Base-by-base conservation (phyloP, 176 grass and related monocot genomes). In the Ensete ventricosum region DNA sequence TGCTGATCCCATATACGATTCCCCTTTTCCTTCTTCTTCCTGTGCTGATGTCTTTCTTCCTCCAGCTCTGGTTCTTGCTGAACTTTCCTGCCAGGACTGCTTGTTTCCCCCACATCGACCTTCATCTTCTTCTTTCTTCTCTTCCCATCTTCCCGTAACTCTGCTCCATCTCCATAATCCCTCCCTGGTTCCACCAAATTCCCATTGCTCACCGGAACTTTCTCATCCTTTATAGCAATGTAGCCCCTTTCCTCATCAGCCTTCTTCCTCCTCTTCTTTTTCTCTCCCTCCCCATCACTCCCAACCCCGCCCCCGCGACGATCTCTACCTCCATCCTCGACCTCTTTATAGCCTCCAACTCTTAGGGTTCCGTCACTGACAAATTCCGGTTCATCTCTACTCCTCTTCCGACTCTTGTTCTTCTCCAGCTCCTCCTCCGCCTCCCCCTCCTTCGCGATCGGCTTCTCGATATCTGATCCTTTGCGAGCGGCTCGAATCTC, bases 401-500 rank as follows among this genome's bases (percentile, higher is more conserved):
- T 12, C 19, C 63, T 69, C 19, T 57, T 57, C 53, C 51, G 57
- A 53, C 53, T 58, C 76, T 34, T 67, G 53, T 43, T 20, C 14
- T 62, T 22, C 6, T 57, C 22, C 19, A 7, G 65, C 65, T 13
- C 21, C 9, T 50, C 65, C 16, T 68, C 53, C 23, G 48, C 26
- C 13, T 1, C 22, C 25, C 16, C 14, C 13, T 67, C 43, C 65
- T 5, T 26, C 17, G 67, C 2, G 8, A 11, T 26, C 9, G 23
- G 23, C 16, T 21, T 19, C 34, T 51, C 34, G 19, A 57, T 3
- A 19, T 79, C 27, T 26, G 77, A 13, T 14, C 24, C 9, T 27
- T 50, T 79, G 50, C 65, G 17, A 25, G 52, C 64, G 52, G 66
- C 65, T 53, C 52, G 53, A 52, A 69, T 57, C 65, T 68, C 77